Evolutionary conservation across 495 filamentous ascomycete genomes (phyloP).

Genomic region (Penicillium canariense): DNA sequence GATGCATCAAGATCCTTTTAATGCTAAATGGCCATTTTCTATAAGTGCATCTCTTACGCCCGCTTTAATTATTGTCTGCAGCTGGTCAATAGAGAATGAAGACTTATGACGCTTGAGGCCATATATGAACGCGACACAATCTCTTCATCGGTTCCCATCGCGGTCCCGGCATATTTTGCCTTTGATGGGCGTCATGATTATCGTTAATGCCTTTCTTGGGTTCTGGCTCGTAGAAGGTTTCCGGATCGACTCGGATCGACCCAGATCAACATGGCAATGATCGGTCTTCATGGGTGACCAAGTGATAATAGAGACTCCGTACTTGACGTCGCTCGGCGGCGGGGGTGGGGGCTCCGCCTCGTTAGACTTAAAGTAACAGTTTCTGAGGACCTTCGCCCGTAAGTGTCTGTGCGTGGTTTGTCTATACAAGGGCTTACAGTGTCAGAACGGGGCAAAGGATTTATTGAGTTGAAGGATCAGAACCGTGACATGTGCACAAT

Average conservation of each 20-base stretch:
- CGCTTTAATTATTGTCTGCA: neutral
- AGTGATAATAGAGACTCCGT: neutral
- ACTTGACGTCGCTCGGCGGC: too few species aligned
- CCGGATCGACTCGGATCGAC: too few species aligned
- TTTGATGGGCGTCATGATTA: neutral
- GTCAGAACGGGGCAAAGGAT: too few species aligned
- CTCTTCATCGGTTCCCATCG: neutral
- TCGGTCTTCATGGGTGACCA: neutral
- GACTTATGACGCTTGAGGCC: neutral
- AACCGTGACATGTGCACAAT: too few species aligned
- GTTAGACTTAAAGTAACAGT: too few species aligned
- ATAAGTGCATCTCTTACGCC: slow-evolving; percentile 2
- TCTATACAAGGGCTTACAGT: too few species aligned
- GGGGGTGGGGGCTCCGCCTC: too few species aligned
- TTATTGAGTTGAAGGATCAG: too few species aligned
- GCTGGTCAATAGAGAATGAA: neutral
- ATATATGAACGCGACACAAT: slow-evolving; percentile 4
- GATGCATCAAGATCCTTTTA: neutral
- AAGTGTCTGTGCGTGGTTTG: too few species aligned
- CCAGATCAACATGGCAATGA: neutral
- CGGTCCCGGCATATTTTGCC: neutral
- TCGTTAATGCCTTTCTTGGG: slow-evolving; percentile 1
- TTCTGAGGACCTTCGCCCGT: too few species aligned
- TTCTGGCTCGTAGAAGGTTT: slow-evolving; percentile 2
- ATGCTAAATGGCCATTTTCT: neutral